Evolutionary conservation across 192 early-diverging fungal genomes (phyloP).

Genomic region (Chytriomyces sp.): DNA sequence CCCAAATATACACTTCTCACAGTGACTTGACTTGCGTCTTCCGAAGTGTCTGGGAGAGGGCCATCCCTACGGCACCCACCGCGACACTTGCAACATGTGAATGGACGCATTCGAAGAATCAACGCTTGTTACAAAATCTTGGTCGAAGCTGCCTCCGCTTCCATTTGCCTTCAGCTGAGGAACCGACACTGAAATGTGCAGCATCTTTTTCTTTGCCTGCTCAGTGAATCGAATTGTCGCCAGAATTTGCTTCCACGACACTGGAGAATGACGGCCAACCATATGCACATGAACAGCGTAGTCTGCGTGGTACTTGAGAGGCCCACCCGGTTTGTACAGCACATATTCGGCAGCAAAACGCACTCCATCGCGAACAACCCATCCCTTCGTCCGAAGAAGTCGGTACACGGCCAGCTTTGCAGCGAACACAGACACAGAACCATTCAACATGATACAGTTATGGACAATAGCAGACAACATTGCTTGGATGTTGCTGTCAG

Average conservation of each 20-base stretch:
- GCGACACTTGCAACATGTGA: too few relatives aligned
- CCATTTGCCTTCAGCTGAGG: too few relatives aligned
- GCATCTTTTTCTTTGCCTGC: constrained; percentile 9
- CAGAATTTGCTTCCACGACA: background rate
- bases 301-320: constrained; percentile 11
- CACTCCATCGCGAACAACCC: constrained; percentile 19
- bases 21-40: too few relatives aligned
- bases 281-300: constrained; percentile 4
- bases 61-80: too few relatives aligned
- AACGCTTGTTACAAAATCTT: too few relatives aligned
- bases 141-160: too few relatives aligned
- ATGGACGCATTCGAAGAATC: too few relatives aligned
- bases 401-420: background rate
- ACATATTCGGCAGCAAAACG: constrained; percentile 14
- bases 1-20: too few relatives aligned
- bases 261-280: background rate
- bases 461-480: background rate
- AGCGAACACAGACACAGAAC: background rate
- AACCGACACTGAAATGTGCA: too few relatives aligned
- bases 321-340: constrained; percentile 19
- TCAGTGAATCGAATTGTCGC: constrained; percentile 13
- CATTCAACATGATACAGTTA: background rate
- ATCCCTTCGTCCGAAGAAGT: background rate
- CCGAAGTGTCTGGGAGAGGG: too few relatives aligned
- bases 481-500: background rate